These are phyloP conservation scores for Diutina catenulata DNA, from an alignment of 1,139 yeast genomes.

Conservation along the genomic window DNA sequence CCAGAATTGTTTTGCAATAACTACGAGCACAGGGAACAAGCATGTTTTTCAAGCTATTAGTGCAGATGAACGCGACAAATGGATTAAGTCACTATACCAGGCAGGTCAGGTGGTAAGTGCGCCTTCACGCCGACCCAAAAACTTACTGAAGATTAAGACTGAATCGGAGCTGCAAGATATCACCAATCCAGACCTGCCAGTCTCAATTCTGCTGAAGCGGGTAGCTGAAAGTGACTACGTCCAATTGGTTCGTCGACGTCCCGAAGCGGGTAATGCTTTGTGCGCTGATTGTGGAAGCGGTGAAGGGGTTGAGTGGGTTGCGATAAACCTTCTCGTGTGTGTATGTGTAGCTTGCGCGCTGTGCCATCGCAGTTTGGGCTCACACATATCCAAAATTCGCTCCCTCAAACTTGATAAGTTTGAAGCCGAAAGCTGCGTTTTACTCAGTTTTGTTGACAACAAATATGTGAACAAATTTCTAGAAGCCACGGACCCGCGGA, in stretches of 20 bases:
- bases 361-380: conserved; percentile 41
- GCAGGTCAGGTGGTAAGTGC: conserved; percentile 31
- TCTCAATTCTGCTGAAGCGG: no score
- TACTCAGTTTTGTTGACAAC: conserved; percentile 33
- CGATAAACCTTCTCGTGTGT: conserved; percentile 60
- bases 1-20: conserved; percentile 60
- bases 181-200: no score
- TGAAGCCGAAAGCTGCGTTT: conserved; percentile 25
- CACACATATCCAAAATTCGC: conserved; percentile 37
- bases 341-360: conserved; percentile 78
- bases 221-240: not conserved
- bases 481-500: conserved; percentile 22
- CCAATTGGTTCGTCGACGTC: not conserved
- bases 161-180: no score
- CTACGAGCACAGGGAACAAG: conserved; percentile 57
- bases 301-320: conserved; percentile 76
- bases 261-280: conserved; percentile 37
- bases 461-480: conserved; percentile 23
- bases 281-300: conserved; percentile 75
- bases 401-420: conserved; percentile 42
- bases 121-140: no score
- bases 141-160: conserved; percentile 6
- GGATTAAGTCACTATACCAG: conserved; percentile 52
- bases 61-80: conserved; percentile 53
- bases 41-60: conserved; percentile 71